Evolutionary conservation across 179 eudicot species (phyloP).

Genomic region (Beta lomatogona): DNA sequence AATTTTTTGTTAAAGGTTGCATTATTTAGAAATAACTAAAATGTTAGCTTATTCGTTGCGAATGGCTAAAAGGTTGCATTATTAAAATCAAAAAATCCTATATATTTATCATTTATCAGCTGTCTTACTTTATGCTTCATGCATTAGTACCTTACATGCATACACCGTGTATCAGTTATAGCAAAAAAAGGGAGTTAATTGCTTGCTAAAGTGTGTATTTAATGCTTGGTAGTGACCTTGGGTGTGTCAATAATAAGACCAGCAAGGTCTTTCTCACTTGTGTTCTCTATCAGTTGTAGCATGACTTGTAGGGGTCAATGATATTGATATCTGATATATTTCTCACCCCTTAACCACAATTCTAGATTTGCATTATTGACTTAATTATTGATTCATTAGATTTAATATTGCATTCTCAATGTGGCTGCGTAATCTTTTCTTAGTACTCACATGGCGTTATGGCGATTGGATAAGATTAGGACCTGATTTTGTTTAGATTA

Average conservation of each 20-base stretch:
- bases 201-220: background rate
- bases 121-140: background rate
- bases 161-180: background rate
- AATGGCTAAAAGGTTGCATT: too few species aligned
- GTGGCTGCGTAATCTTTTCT: conserved; percentile 7
- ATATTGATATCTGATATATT: background rate
- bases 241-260: conserved; percentile 13
- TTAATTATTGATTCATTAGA: background rate
- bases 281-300: background rate
- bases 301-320: conserved; percentile 10
- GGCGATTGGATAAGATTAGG: conserved; percentile 10
- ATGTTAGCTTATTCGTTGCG: too few species aligned
- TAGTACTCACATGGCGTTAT: conserved; percentile 14
- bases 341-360: conserved; percentile 7
- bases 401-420: background rate
- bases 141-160: background rate
- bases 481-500: conserved; percentile 2
- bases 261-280: conserved; percentile 19
- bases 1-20: too few species aligned
- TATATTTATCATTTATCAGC: background rate
- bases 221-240: conserved; percentile 4
- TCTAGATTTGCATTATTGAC: conserved; percentile 14
- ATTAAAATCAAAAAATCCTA: too few species aligned
- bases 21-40: too few species aligned
- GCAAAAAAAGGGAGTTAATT: background rate